Conservation (phyloP, 345 rosid genomes). For the Ceriops decandra region DNA sequence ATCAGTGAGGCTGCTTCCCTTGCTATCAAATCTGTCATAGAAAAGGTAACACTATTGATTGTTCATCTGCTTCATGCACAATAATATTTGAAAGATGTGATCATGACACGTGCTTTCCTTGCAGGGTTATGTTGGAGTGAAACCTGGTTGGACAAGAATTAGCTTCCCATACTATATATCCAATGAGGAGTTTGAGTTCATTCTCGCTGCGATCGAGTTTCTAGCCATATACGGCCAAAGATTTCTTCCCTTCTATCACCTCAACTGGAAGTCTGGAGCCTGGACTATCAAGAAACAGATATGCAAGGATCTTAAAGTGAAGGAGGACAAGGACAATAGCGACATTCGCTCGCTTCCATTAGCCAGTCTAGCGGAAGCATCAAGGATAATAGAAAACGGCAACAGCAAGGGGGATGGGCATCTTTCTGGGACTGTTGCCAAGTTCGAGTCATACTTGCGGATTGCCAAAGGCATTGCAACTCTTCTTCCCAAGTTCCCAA, state of each 20-base stretch:
- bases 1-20: conserved; percentile 25
- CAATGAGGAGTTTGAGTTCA: conserved; percentile 46
- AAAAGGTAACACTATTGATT: conserved; percentile 27
- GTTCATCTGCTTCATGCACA: not conserved
- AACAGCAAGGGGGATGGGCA: not conserved
- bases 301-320: conserved; percentile 13
- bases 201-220: conserved; percentile 47
- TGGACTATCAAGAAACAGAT: conserved; percentile 40
- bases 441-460: conserved; percentile 24
- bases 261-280: conserved; percentile 38
- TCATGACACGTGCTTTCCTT: not conserved
- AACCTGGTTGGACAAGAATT: conserved; percentile 66
- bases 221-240: conserved; percentile 43
- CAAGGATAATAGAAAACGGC: not conserved
- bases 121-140: conserved; percentile 45
- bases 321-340: not conserved
- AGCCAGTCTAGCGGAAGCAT: conserved; percentile 3
- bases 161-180: conserved; percentile 71
- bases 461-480: conserved; percentile 30
- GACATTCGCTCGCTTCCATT: not conserved
- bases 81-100: not conserved
- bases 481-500: conserved; percentile 43
- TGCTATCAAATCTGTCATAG: conserved; percentile 37
- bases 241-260: conserved; percentile 45
- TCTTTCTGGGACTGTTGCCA: not conserved